Percentiles rank a stretch among this genome's conserved stretches.
phyloP scores from a whole-genome alignment of 495 filamentous ascomycete species.

The Diplogelasinospora grovesii region DNA sequence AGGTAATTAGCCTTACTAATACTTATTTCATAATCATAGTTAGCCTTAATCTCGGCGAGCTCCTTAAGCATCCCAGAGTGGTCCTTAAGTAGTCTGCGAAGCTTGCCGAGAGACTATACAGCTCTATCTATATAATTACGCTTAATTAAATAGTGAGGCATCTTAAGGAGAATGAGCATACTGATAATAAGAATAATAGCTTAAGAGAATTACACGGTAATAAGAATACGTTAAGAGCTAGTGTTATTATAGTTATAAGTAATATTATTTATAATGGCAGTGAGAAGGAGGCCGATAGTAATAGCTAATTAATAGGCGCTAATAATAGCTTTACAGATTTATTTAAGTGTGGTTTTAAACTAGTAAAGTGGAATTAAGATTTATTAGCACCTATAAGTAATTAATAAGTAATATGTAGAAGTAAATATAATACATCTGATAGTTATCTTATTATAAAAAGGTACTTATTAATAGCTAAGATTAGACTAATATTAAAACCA shows the following conservation, averaged over 20 bases:
- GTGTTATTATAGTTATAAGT: slow-evolving; percentile 60
- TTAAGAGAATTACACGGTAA: slow-evolving; percentile 77
- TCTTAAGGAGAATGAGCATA: slow-evolving; percentile 73
- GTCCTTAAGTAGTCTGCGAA: slow-evolving; percentile 60
- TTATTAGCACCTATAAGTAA: not conserved
- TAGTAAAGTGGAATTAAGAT: slow-evolving; percentile 68
- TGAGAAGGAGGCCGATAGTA: slow-evolving; percentile 76
- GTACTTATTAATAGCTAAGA: slow-evolving; percentile 61
- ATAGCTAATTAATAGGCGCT: slow-evolving; percentile 79
- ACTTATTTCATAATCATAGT: slow-evolving; percentile 66
- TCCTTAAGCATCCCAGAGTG: slow-evolving; percentile 60
- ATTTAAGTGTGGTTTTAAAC: slow-evolving; percentile 73
- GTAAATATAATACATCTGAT: not conserved
- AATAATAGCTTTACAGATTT: slow-evolving; percentile 77
- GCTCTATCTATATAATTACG: slow-evolving; percentile 58
- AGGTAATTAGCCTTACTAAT: slow-evolving; percentile 59
- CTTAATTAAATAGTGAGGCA: slow-evolving; percentile 76
- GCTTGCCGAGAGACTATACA: slow-evolving; percentile 52
- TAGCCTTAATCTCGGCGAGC: slow-evolving; percentile 69
- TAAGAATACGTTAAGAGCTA: slow-evolving; percentile 74
- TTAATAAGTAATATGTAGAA: not conserved
- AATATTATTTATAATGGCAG: slow-evolving; percentile 68
- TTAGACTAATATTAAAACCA: slow-evolving; percentile 74
- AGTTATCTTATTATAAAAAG: not conserved
- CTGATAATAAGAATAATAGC: slow-evolving; percentile 66